Conservation (phyloP, 768 basidiomycete species). For the Pluteus cervinus region DNA sequence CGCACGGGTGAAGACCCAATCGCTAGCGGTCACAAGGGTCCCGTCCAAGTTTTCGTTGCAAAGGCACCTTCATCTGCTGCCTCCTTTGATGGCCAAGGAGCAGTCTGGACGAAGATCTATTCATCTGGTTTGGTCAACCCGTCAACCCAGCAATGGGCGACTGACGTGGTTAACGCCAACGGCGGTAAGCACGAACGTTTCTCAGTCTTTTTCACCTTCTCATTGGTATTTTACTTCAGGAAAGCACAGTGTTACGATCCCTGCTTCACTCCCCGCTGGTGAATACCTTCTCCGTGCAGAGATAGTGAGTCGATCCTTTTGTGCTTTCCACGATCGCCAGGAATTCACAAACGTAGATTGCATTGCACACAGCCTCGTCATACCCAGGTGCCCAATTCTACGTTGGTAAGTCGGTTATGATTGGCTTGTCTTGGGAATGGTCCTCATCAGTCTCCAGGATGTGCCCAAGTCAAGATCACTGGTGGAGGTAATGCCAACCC, state of each 20-base stretch:
- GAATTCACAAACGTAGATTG: slow-evolving; percentile 13
- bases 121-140: slow-evolving; percentile 38
- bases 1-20: slow-evolving; percentile 49
- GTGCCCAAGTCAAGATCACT: slow-evolving; percentile 43
- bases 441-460: slow-evolving; percentile 22
- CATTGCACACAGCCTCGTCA: slow-evolving; percentile 30
- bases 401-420: slow-evolving; percentile 22
- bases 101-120: slow-evolving; percentile 52
- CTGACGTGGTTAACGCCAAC: slow-evolving; percentile 43
- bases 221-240: slow-evolving; percentile 15
- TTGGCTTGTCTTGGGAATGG: not conserved
- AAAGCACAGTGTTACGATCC: slow-evolving; percentile 38
- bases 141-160: slow-evolving; percentile 36
- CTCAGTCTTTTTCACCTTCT: no score
- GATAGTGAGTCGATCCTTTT: slow-evolving; percentile 30
- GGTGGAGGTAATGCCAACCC: slow-evolving; percentile 40
- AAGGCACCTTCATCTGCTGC: slow-evolving; percentile 41
- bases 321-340: not conserved
- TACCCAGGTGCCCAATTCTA: slow-evolving; percentile 50
- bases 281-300: slow-evolving; percentile 46
- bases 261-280: slow-evolving; percentile 40
- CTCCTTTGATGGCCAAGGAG: slow-evolving; percentile 39
- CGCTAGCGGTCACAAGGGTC: slow-evolving; percentile 44
- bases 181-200: slow-evolving; percentile 19
- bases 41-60: slow-evolving; percentile 45